These are phyloP conservation scores for Cystobasidium tubakii DNA, from an alignment of 768 basidiomycete species.

Conservation along the genomic window DNA sequence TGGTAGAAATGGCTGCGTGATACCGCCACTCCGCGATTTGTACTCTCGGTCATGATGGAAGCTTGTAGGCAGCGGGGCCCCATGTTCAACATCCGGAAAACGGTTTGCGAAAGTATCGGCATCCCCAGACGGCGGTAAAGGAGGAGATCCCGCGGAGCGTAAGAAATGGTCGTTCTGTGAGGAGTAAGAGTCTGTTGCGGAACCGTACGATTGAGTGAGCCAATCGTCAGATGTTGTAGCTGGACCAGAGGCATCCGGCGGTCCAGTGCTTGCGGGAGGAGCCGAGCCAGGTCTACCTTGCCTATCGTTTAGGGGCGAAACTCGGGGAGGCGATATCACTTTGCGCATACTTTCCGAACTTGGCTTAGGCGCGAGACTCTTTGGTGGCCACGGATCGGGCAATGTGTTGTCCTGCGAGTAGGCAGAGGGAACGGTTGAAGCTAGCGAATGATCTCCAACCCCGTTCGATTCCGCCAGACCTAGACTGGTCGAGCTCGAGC, in stretches of 20 bases:
- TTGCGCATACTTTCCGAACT: not conserved
- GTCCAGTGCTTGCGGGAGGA: not conserved
- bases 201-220: not conserved
- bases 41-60: no score
- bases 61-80: not conserved
- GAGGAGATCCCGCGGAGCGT: not conserved
- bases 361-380: not conserved
- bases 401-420: not conserved
- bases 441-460: not conserved
- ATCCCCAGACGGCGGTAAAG: not conserved
- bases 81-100: constrained; percentile 33
- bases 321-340: not conserved
- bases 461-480: not conserved
- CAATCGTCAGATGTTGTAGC: not conserved
- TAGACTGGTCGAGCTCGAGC: not conserved
- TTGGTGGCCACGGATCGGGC: not conserved
- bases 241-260: constrained; percentile 11
- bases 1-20: constrained; percentile 15
- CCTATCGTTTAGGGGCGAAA: not conserved
- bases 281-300: constrained; percentile 8
- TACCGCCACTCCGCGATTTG: not conserved
- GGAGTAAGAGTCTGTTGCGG: not conserved
- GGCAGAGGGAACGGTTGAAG: not conserved
- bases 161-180: no score
- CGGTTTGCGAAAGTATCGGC: constrained; percentile 16